These are phyloP conservation scores for Colletotrichum sojae DNA, from an alignment of 2,329 filamentous ascomycete species.

Conservation along the genomic window DNA sequence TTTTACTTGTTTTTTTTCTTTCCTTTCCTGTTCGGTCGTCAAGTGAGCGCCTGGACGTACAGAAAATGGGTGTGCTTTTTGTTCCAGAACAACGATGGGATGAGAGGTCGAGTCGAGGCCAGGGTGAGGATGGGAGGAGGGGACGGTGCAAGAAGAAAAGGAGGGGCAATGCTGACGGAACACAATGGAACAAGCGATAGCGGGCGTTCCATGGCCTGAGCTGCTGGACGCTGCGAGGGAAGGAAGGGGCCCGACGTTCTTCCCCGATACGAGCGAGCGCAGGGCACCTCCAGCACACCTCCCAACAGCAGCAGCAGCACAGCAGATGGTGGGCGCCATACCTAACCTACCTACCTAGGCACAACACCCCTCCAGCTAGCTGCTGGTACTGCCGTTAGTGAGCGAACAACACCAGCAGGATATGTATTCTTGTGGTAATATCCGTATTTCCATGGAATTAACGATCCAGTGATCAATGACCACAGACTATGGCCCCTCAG, in stretches of 20 bases:
- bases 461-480: too few species aligned
- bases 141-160: not conserved
- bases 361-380: not conserved
- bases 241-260: not conserved
- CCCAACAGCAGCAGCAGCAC: not conserved
- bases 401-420: not conserved
- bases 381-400: not conserved
- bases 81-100: slow-evolving; percentile 2
- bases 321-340: not conserved
- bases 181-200: slow-evolving; percentile 12
- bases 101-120: not conserved
- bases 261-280: slow-evolving; percentile 10
- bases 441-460: too few species aligned
- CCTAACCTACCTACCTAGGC: not conserved
- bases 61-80: slow-evolving; percentile 8
- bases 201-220: not conserved
- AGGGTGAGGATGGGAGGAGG: not conserved
- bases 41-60: slow-evolving; percentile 2
- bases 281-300: slow-evolving; percentile 1
- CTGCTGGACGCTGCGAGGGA: too few species aligned
- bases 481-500: too few species aligned
- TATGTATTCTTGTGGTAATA: too few species aligned
- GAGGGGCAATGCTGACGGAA: slow-evolving; percentile 27
- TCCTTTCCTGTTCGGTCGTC: not conserved
- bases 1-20: not conserved